Evolutionary conservation across 352 stramenopile species (phyloP).

Genomic region (Phytophthora fragariae): DNA sequence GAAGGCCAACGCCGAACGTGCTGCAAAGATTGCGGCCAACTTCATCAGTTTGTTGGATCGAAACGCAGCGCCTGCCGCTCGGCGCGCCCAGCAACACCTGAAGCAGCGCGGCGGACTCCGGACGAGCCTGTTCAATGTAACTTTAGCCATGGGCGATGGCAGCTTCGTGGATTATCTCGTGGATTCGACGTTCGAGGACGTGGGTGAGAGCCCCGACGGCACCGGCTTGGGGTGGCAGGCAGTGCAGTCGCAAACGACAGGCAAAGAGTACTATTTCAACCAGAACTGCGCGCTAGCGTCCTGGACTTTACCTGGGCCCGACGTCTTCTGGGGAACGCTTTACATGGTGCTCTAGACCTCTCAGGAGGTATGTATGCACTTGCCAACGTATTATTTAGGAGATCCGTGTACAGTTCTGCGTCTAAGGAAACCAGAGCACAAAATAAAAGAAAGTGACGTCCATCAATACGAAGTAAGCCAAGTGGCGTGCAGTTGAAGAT

Average conservation of each 20-base stretch:
- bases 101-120: conserved; percentile 28
- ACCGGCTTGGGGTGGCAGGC: conserved; percentile 64
- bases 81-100: conserved; percentile 44
- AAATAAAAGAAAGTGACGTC: conserved; percentile 33
- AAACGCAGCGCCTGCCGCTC: conserved; percentile 39
- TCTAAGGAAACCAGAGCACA: conserved; percentile 43
- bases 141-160: conserved; percentile 68
- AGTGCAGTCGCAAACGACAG: conserved; percentile 74
- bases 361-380: conserved; percentile 10
- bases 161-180: conserved; percentile 72
- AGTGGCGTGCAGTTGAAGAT: background rate
- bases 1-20: conserved; percentile 64
- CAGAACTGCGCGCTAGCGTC: conserved; percentile 75
- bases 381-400: conserved; percentile 51
- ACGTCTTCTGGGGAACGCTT: conserved; percentile 59
- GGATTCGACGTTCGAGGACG: conserved; percentile 71
- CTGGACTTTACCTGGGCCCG: conserved; percentile 73
- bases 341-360: conserved; percentile 81
- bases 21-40: conserved; percentile 62
- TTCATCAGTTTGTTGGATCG: conserved; percentile 61
- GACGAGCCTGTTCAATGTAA: conserved; percentile 61
- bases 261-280: conserved; percentile 89
- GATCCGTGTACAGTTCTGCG: conserved; percentile 36
- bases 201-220: conserved; percentile 50
- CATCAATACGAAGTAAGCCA: conserved; percentile 8